Evolutionary conservation across 352 stramenopile species (phyloP).

Genomic region (Phytopythium oedochilum): DNA sequence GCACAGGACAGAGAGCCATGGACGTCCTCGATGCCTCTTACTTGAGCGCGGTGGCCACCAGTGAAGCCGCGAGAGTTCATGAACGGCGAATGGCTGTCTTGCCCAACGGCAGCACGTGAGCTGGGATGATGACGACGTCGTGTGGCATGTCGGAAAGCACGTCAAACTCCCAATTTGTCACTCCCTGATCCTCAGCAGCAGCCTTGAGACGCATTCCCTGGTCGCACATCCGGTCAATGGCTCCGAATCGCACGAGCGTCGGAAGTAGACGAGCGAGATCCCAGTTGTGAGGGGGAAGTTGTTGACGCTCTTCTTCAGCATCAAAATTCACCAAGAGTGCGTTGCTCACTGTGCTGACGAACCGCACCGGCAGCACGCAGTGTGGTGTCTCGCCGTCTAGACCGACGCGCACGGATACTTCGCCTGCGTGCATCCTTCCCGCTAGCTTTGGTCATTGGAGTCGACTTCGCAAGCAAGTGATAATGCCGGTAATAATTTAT

Average conservation of each 20-base stretch:
- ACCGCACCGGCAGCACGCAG: conserved; percentile 14
- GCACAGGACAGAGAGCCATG: no score
- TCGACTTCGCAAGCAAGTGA: no score
- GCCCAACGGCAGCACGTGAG: conserved; percentile 15
- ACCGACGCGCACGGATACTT: no score
- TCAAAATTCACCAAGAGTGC: conserved; percentile 4
- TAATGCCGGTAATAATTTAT: no score
- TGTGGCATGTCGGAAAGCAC: conserved; percentile 24
- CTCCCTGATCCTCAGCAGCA: conserved; percentile 7
- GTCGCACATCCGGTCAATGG: conserved; percentile 20
- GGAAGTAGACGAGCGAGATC: conserved; percentile 20
- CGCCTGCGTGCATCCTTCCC: no score
- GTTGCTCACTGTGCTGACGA: conserved; percentile 10
- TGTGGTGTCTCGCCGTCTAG: conserved; percentile 16
- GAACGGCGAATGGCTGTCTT: conserved; percentile 13
- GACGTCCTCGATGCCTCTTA: neutral
- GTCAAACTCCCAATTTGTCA: conserved; percentile 29
- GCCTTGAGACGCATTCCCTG: conserved; percentile 17
- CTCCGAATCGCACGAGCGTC: conserved; percentile 22
- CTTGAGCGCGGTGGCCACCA: conserved; percentile 6
- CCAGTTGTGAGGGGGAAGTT: conserved; percentile 24
- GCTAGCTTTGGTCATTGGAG: no score
- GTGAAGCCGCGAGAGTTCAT: conserved; percentile 14
- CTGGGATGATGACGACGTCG: conserved; percentile 9
- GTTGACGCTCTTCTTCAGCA: conserved; percentile 5